Evolutionary conservation across 495 filamentous ascomycete species (phyloP), one percentile per base, ranked within the genome.

Genomic region (Daldinia concentrica): DNA sequence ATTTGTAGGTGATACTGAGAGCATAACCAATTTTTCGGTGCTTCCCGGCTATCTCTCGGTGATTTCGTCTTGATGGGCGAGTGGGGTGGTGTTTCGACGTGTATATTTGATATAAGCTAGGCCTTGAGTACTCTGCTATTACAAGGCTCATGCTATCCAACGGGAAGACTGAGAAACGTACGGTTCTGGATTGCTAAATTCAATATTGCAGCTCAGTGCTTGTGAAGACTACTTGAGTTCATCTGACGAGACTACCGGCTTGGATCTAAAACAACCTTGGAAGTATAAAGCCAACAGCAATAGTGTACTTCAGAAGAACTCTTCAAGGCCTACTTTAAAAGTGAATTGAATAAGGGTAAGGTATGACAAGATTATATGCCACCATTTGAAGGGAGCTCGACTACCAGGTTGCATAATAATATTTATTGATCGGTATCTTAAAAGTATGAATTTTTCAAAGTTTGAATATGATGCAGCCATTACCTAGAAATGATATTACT

Each of bases 11-110:
- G 43, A 52, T 14, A 19, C 43, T 39, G n/a, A 61, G 15, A 22
- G 9, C 15, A 22, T 48, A 61, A 57, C 68, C 62, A 56, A 60
- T 57, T 48, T 56, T 64, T 65, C 50, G 61, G 62, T 50, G 29
- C 45, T 56, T 37, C 26, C 1, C 48, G 48, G 48, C 1, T 27
- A 51, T 51, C 48, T 24, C 17, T 26, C 22, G 22, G 48, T 15
- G 24, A 51, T 26, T 15, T 51, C 48, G 14, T 29, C 48, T 52
- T 52, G 1, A 5, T 27, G 8, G 6, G 24, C 7, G 24, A 19
- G 14, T 12, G 24, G 7, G 6, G 11, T 52, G 19, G 14, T 29
- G 48, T 24, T 52, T 52, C 22, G 48, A 27, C 11, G 48, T 19
- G 19, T 29, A 29, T 52, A 14, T 1, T 52, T 29, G 48, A 27